Evolutionary conservation across 1,284 basidiomycete species (phyloP), one percentile per base, ranked within the genome.

Genomic region (Cutaneotrichosporon spelunceum): DNA sequence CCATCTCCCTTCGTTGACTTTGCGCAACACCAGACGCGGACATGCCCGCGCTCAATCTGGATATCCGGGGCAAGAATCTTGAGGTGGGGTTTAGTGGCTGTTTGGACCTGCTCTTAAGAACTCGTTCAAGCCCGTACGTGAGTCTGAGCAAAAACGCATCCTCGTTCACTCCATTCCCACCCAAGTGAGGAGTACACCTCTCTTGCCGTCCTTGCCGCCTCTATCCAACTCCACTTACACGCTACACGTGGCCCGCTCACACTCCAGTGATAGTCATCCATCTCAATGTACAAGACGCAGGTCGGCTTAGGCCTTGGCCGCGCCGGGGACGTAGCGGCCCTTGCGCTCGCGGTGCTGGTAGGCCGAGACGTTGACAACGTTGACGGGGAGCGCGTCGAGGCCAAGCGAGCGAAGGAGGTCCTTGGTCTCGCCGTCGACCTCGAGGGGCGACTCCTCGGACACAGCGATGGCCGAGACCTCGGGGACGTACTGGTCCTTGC

Each of bases 401-500:
- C 94, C 94, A 78, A 97, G 87, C 30, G 88, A 82, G 68, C 86
- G 85, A 74, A 96, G 88, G 73, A 96, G 88, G 68, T 87, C 90
- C 91, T 94, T 92, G 80, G 93, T 96, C 74, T 94, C 91, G 57
- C 83, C 83, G 79, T 97, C 93, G 77, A 97, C 84, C 78, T 93
- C 89, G 63, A 96, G 83, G 56, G 88, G 88, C 64, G 82, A 81
- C 44, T 84, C 85, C 66, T 79, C 71, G 68, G 83, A 83, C 65
- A 86, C 88, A 80, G 94, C 91, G 69, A 97, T 89, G 57, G 93
- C 93, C 66, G 93, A 97, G 59, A 95, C 87, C 77, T 96, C 93
- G 70, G 93, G 93, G 59, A 96, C 93, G 81, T 94, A 96, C 84
- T 95, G 93, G 81, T 97, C 94, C 87, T 99, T 99, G 79, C 95